Conservation (phyloP, 192 early-diverging fungal species). For the Martensiomyces pterosporus region DNA sequence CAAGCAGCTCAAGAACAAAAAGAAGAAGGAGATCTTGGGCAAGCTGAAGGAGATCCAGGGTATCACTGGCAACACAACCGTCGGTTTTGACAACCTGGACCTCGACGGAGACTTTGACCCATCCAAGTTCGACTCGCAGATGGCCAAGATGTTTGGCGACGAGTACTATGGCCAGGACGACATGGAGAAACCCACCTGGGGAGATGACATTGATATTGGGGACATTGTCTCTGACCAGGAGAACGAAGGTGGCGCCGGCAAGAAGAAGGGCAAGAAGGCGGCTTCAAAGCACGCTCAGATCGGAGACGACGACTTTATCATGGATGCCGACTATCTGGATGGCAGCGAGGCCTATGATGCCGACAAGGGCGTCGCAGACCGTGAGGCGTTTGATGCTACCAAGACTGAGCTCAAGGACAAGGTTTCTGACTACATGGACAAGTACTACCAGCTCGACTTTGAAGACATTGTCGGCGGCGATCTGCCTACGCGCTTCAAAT, state of each 20-base stretch:
- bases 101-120: slow-evolving; percentile 94
- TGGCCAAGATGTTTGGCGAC: slow-evolving; percentile 66
- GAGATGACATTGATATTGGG: slow-evolving; percentile 77
- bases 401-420: slow-evolving; percentile 41
- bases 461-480: slow-evolving; percentile 85
- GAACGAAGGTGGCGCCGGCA: slow-evolving; percentile 24
- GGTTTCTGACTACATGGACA: slow-evolving; percentile 75
- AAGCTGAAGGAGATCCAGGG: slow-evolving; percentile 81
- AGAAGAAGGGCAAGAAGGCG: slow-evolving; percentile 17
- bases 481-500: slow-evolving; percentile 86
- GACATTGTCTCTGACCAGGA: slow-evolving; percentile 56
- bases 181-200: slow-evolving; percentile 79
- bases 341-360: slow-evolving; percentile 53
- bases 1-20: slow-evolving; percentile 87
- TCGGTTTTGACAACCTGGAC: slow-evolving; percentile 75
- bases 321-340: slow-evolving; percentile 89
- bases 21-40: slow-evolving; percentile 80
- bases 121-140: slow-evolving; percentile 77
- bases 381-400: slow-evolving; percentile 8
- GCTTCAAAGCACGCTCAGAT: slow-evolving; percentile 6
- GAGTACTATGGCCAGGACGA: slow-evolving; percentile 32
- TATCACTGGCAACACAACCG: slow-evolving; percentile 68
- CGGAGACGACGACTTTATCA: slow-evolving; percentile 74
- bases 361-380: not conserved
- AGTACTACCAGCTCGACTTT: slow-evolving; percentile 88